Evolutionary conservation across 164 flowering plant species (phyloP).

Genomic region (Magnolia kwangsiensis): DNA sequence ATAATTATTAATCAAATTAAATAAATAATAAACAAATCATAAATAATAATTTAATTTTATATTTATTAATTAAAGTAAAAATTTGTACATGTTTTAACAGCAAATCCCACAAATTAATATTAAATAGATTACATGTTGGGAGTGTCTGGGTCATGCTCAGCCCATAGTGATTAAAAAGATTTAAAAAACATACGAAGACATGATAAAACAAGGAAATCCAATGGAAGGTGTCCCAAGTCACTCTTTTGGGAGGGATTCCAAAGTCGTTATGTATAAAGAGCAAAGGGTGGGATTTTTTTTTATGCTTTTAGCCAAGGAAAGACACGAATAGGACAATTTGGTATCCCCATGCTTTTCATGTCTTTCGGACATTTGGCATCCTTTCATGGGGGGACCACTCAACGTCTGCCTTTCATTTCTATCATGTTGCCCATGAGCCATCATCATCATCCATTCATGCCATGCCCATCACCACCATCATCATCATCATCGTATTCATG

Average conservation of each 20-base stretch:
- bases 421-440: not conserved
- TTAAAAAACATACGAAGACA: too few relatives aligned
- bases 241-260: not conserved
- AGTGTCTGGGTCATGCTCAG: too few relatives aligned
- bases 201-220: not conserved
- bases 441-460: not conserved
- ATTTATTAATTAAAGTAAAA: too few relatives aligned
- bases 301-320: not conserved
- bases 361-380: conserved; percentile 1
- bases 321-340: conserved; percentile 3
- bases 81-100: too few relatives aligned
- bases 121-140: too few relatives aligned
- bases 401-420: not conserved
- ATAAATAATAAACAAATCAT: too few relatives aligned
- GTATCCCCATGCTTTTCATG: not conserved
- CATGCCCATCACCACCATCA: not conserved
- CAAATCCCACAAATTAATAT: too few relatives aligned
- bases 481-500: too few relatives aligned
- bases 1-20: too few relatives aligned
- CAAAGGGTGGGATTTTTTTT: not conserved
- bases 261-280: not conserved
- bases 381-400: not conserved
- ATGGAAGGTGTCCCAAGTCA: not conserved
- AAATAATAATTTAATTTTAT: too few relatives aligned
- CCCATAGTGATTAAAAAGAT: too few relatives aligned